phyloP scores from a whole-genome alignment of 2,329 filamentous ascomycete species.

The Trichoderma pleuroti region DNA sequence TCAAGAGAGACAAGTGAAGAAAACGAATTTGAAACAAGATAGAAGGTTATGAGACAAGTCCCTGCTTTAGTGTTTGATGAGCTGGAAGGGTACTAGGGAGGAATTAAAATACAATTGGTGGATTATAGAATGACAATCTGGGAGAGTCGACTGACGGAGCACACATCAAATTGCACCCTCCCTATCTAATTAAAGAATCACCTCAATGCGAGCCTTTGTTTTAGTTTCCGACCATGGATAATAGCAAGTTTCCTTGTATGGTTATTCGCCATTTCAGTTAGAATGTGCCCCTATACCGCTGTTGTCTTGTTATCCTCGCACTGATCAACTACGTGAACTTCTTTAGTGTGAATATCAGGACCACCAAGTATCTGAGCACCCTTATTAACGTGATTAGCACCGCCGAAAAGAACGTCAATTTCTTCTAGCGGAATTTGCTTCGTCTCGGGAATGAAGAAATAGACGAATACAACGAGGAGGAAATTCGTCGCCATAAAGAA shows the following conservation, averaged over 20 bases:
- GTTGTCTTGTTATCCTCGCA: not conserved
- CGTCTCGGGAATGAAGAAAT: not conserved
- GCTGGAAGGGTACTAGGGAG: not conserved
- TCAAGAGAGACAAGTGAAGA: not conserved
- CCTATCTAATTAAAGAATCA: not conserved
- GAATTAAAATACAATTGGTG: not conserved
- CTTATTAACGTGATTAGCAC: not conserved
- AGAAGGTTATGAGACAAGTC: not conserved
- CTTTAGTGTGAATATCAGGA: not conserved
- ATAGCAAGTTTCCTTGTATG: not conserved
- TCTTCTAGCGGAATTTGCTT: not conserved
- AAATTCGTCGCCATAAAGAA: conserved; percentile 2
- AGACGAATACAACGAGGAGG: not conserved
- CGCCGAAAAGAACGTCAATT: not conserved
- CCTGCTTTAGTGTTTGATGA: too few relatives aligned
- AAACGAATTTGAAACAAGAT: not conserved
- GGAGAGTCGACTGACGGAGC: not conserved
- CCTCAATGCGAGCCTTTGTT: not conserved
- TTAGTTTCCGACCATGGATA: not conserved
- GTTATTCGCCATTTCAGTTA: not conserved
- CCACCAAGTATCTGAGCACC: not conserved
- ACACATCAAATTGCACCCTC: not conserved
- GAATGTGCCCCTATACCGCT: not conserved
- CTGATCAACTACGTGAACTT: not conserved
- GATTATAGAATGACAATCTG: not conserved